Conservation (phyloP, 2,329 filamentous ascomycete genomes). For the Pseudocercospora eumusae region DNA sequence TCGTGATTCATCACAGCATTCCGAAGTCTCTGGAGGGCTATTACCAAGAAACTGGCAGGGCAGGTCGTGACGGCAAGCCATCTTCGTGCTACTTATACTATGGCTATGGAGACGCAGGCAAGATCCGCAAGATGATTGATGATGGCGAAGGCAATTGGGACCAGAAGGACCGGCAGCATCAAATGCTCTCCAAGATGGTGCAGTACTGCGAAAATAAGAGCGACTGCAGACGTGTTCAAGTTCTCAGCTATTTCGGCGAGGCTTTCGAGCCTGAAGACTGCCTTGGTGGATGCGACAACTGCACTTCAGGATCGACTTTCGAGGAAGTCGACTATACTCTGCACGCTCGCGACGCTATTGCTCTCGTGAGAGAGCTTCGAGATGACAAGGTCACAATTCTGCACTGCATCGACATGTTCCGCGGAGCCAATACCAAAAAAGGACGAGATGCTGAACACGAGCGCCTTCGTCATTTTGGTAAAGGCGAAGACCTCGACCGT, state of each 20-base stretch:
- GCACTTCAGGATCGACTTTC: conserved; percentile 69
- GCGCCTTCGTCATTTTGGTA: conserved; percentile 62
- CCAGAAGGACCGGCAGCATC: conserved; percentile 79
- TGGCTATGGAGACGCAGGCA: conserved; percentile 72
- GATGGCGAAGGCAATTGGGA: conserved; percentile 75
- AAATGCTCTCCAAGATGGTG: conserved; percentile 82
- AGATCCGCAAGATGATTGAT: conserved; percentile 77
- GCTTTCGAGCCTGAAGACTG: conserved; percentile 73
- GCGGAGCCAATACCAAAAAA: conserved; percentile 66
- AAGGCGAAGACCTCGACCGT: conserved; percentile 68
- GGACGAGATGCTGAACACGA: conserved; percentile 57
- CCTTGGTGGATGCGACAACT: conserved; percentile 82
- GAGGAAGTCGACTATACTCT: conserved; percentile 75
- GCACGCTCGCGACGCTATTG: conserved; percentile 70
- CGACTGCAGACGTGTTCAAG: conserved; percentile 83
- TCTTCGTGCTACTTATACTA: conserved; percentile 93
- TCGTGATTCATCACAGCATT: conserved; percentile 89
- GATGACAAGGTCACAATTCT: conserved; percentile 67
- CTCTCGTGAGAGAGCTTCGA: conserved; percentile 63
- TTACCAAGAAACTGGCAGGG: conserved; percentile 95
- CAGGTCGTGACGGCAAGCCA: conserved; percentile 82
- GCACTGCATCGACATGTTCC: conserved; percentile 81
- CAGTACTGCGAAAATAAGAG: conserved; percentile 86
- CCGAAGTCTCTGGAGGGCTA: conserved; percentile 97
- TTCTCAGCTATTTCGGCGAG: conserved; percentile 94